Percentiles rank a stretch among this genome's conserved stretches.
Evolutionary conservation across 176 grass and related monocot species (phyloP).

Genomic region (Thalia dealbata): DNA sequence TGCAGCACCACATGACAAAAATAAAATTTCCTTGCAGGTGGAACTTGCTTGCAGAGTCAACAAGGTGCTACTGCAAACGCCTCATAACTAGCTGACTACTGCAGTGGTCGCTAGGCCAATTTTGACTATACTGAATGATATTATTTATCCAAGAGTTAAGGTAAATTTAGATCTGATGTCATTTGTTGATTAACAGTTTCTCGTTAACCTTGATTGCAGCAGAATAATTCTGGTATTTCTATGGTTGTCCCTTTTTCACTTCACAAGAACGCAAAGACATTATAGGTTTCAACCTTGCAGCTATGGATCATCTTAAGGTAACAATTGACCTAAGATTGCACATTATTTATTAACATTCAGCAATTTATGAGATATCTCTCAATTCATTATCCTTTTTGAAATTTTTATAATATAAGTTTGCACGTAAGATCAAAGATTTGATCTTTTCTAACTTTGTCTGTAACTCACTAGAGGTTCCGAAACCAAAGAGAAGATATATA

Average conservation of each 20-base stretch:
- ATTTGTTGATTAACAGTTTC: background rate
- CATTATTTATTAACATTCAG: no score
- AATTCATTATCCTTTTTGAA: no score
- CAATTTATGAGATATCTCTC: no score
- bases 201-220: background rate
- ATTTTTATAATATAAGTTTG: no score
- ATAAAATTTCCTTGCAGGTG: slow-evolving; percentile 41
- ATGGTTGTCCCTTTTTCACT: background rate
- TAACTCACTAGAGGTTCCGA: no score
- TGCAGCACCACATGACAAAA: background rate
- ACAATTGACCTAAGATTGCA: no score
- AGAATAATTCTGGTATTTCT: background rate
- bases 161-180: slow-evolving; percentile 25
- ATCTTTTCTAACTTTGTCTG: no score
- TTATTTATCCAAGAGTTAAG: slow-evolving; percentile 69
- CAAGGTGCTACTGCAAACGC: slow-evolving; percentile 74
- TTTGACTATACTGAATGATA: slow-evolving; percentile 46
- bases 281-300: slow-evolving; percentile 84
- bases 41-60: slow-evolving; percentile 79
- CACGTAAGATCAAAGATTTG: no score
- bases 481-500: no score
- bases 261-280: slow-evolving; percentile 68
- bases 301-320: slow-evolving; percentile 87
- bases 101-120: slow-evolving; percentile 56
- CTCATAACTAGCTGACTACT: slow-evolving; percentile 75